phyloP scores from a whole-genome alignment of 2,329 filamentous ascomycete genomes.

The Fusarium circinatum region DNA sequence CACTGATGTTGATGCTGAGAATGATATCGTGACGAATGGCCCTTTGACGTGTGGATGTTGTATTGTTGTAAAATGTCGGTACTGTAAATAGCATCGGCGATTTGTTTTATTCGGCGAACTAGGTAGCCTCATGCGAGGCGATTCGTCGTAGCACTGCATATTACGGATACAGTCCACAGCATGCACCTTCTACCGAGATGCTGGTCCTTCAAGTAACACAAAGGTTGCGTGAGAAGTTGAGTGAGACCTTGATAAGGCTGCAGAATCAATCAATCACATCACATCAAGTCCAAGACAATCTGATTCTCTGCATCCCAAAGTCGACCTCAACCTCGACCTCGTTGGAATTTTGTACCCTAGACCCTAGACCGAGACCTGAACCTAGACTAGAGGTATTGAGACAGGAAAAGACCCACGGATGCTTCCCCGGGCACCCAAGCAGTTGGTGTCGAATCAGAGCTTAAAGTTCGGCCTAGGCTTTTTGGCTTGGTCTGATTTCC shows the following conservation, averaged over 20 bases:
- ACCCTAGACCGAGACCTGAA: slow-evolving; percentile 12
- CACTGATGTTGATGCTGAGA: not conserved
- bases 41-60: not conserved
- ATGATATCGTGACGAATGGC: not conserved
- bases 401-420: slow-evolving; percentile 25
- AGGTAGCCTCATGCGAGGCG: not conserved
- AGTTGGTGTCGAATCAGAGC: slow-evolving; percentile 31
- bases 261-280: slow-evolving; percentile 2
- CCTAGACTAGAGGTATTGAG: not conserved
- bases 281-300: slow-evolving; percentile 3
- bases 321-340: not conserved
- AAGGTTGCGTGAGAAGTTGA: not conserved
- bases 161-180: not conserved
- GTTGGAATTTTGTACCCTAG: slow-evolving; percentile 4
- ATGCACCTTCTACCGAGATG: not conserved
- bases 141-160: not conserved
- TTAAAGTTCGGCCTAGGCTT: not conserved
- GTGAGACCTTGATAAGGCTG: slow-evolving; percentile 10
- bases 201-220: slow-evolving; percentile 4
- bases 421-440: slow-evolving; percentile 34
- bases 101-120: not conserved
- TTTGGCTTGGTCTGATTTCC: not conserved
- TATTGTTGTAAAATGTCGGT: not conserved
- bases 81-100: not conserved
- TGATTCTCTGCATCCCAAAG: not conserved